A percentile compares a stretch with the other conserved stretches of the same genome.
Evolutionary conservation across 768 basidiomycete species (phyloP).

Genomic region (Dacryopinax spathularia): DNA sequence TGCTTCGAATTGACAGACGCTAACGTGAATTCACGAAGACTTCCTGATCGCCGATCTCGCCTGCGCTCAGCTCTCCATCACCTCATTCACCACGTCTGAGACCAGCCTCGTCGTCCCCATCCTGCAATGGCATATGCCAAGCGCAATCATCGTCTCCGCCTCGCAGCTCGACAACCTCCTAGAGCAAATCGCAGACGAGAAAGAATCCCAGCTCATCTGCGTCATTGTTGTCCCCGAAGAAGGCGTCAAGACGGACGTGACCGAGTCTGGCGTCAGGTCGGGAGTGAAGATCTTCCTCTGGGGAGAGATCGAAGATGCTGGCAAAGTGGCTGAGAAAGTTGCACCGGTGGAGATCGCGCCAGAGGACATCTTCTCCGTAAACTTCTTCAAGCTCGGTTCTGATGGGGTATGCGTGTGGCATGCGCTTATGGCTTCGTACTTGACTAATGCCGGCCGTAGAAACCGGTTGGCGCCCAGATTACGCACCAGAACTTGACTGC

Average conservation of each 20-base stretch:
- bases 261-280: conserved; percentile 32
- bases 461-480: conserved; percentile 46
- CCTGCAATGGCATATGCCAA: conserved; percentile 49
- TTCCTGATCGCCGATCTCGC: conserved; percentile 71
- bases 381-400: conserved; percentile 15
- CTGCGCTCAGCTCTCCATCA: conserved; percentile 52
- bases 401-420: conserved; percentile 14
- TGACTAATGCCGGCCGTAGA: conserved; percentile 23
- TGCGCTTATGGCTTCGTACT: conserved; percentile 9
- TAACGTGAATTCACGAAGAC: conserved; percentile 32
- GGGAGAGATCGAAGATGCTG: conserved; percentile 49
- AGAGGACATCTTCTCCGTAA: conserved; percentile 40
- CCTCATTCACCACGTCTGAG: conserved; percentile 50
- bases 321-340: conserved; percentile 38
- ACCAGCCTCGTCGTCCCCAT: conserved; percentile 47
- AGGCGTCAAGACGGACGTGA: conserved; percentile 31
- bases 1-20: not conserved
- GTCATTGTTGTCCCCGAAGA: conserved; percentile 63
- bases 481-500: conserved; percentile 76
- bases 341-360: conserved; percentile 16
- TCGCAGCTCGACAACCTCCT: conserved; percentile 53
- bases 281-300: conserved; percentile 39
- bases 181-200: conserved; percentile 53
- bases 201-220: conserved; percentile 34
- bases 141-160: conserved; percentile 59